Evolutionary conservation across 306 rosid genomes (phyloP).

Genomic region (Pterocarpus macrocarpus): DNA sequence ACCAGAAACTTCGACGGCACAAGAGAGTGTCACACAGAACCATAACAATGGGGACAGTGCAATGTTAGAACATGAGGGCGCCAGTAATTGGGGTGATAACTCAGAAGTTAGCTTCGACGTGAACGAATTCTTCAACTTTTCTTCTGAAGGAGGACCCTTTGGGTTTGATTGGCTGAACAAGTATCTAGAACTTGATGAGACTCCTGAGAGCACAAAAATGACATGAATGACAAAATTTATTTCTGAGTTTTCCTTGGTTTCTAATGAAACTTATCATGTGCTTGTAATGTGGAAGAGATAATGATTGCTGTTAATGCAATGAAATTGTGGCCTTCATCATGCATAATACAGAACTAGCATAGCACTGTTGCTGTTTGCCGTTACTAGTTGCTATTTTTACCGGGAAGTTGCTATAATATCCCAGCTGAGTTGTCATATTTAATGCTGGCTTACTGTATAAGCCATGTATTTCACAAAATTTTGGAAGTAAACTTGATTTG

Average conservation of each 20-base stretch:
- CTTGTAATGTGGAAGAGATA: background rate
- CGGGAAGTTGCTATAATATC: no score
- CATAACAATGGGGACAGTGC: constrained; percentile 24
- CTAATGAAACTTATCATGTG: background rate
- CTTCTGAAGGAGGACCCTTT: constrained; percentile 46
- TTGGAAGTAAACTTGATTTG: no score
- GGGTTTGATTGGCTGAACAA: constrained; percentile 68
- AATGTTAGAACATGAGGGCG: constrained; percentile 27
- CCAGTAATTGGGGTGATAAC: constrained; percentile 9
- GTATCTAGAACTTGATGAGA: constrained; percentile 58
- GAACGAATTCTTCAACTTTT: constrained; percentile 62
- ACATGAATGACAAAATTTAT: background rate
- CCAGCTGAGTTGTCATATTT: no score
- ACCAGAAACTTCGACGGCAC: constrained; percentile 26
- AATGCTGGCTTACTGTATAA: no score
- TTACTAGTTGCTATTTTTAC: background rate
- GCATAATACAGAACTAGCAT: background rate
- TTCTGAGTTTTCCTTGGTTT: background rate
- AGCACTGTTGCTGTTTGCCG: background rate
- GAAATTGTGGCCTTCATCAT: background rate
- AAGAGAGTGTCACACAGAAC: constrained; percentile 35
- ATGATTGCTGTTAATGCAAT: background rate
- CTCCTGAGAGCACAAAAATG: constrained; percentile 23
- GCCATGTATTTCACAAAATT: no score
- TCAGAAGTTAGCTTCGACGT: constrained; percentile 55